Base-by-base conservation (phyloP, 495 filamentous ascomycete species). In the Aspergillus coremiiformis region DNA sequence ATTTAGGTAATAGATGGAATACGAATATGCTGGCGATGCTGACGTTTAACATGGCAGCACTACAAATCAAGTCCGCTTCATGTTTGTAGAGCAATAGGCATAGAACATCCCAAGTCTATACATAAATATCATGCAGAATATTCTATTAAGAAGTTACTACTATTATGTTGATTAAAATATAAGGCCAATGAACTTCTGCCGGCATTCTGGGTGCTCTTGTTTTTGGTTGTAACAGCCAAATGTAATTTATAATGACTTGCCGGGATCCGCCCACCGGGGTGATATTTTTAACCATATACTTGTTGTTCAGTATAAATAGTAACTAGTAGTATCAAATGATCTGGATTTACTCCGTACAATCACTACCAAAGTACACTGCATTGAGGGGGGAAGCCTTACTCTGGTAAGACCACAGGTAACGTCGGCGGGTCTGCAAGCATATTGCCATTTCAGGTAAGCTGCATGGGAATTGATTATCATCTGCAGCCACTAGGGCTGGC, bases 381-480 rank as follows among this genome's bases (percentile, higher is more conserved):
- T 35, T 0, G n/a, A 2, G 32, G 32, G 5, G 32, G 14, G 4
- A 27, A 27, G 12, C 32, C 11, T 35, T 35, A 35, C 7, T 35
- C 14, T 4, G 24, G 32, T 35, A 3, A 3, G 41, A 32, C 53
- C 39, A 55, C 47, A 43, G 39, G 8, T 14, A 52, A 37, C 51
- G 52, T n/a, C 21, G 26, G 14, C 22, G n/a, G n/a, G n/a, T n/a
- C 9, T 33, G 45, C 19, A 52, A 53, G 52, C 52, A 53, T 30
- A 53, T 56, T 49, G 39, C 58, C 51, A 15, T 52, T 60, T 58
- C 5, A 27, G 47, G 52, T 53, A 52, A 51, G 51, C 50, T 58
- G 59, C 59, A 61, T 52, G 52, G 54, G 48, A 41, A 39, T 56
- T 53, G 47, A 49, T 58, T 51, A 53, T 51, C 59, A 51, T 53